These are phyloP conservation scores for Auriscalpium orientale DNA, from an alignment of 768 basidiomycete genomes.

Conservation along the genomic window DNA sequence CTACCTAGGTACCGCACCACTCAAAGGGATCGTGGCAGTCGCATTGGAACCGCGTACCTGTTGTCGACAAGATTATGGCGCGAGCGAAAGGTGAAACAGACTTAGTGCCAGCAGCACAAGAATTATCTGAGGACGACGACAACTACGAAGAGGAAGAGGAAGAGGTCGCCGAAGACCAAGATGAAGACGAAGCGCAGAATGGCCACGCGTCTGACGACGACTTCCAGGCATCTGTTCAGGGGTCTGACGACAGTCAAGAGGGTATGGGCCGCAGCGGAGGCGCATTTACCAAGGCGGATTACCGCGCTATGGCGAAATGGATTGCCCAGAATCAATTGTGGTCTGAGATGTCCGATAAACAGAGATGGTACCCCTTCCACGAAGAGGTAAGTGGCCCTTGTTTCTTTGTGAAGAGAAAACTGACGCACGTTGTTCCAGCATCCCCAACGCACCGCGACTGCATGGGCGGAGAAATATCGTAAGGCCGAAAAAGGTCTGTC, in stretches of 20 bases:
- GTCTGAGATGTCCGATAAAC: conserved; percentile 30
- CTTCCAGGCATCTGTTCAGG: conserved; percentile 15
- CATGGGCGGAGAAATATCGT: neutral
- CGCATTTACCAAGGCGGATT: conserved; percentile 53
- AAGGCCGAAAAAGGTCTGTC: neutral
- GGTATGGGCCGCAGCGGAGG: conserved; percentile 45
- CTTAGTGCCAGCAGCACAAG: conserved; percentile 27
- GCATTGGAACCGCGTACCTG: conserved; percentile 7
- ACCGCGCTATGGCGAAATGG: conserved; percentile 51
- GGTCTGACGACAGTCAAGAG: conserved; percentile 6
- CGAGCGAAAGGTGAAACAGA: conserved; percentile 1
- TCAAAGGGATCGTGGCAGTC: conserved; percentile 3
- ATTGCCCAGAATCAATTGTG: conserved; percentile 42
- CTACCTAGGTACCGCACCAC: conserved; percentile 13
- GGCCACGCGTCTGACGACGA: neutral
- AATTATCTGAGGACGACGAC: conserved; percentile 11
- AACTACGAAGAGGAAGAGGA: conserved; percentile 13
- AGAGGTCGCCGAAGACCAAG: conserved; percentile 18
- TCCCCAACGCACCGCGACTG: neutral
- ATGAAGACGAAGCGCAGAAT: conserved; percentile 17
- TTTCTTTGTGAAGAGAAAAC: neutral
- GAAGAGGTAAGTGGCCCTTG: conserved; percentile 33
- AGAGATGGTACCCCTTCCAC: conserved; percentile 50
- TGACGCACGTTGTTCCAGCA: neutral
- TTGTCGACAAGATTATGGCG: conserved; percentile 5